These are phyloP conservation scores for Fragaria iinumae DNA, from an alignment of 306 rosid genomes.

Conservation along the genomic window DNA sequence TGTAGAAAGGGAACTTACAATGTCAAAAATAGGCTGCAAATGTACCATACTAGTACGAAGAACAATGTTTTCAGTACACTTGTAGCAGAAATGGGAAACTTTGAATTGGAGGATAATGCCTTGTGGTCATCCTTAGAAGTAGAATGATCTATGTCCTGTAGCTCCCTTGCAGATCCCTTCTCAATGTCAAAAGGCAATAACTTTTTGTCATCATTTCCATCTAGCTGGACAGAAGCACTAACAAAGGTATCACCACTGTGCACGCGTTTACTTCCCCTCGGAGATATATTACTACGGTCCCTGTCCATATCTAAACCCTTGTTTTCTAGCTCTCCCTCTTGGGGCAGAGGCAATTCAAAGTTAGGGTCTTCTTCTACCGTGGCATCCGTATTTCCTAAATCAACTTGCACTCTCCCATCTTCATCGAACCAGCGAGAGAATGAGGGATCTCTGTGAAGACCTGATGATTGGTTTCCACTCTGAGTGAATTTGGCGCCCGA, in stretches of 20 bases:
- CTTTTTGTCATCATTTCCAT: slow-evolving; percentile 48
- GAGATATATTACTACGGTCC: slow-evolving; percentile 33
- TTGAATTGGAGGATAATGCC: slow-evolving; percentile 26
- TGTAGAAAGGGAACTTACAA: slow-evolving; percentile 66
- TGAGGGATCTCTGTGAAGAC: slow-evolving; percentile 59
- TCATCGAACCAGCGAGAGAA: slow-evolving; percentile 74
- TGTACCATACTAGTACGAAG: slow-evolving; percentile 84
- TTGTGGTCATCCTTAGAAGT: slow-evolving; percentile 36
- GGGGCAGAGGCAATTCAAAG: slow-evolving; percentile 55
- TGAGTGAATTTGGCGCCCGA: slow-evolving; percentile 25
- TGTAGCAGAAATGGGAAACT: slow-evolving; percentile 43
- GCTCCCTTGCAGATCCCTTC: slow-evolving; percentile 40
- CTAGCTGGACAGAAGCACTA: slow-evolving; percentile 42
- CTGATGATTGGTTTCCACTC: slow-evolving; percentile 38
- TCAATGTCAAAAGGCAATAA: slow-evolving; percentile 69
- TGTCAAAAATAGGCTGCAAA: slow-evolving; percentile 89
- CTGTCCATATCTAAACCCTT: slow-evolving; percentile 38
- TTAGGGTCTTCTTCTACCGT: slow-evolving; percentile 50
- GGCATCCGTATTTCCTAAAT: slow-evolving; percentile 41
- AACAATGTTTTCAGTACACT: slow-evolving; percentile 77
- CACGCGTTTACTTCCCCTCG: slow-evolving; percentile 44
- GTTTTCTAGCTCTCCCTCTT: slow-evolving; percentile 41
- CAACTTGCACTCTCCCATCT: slow-evolving; percentile 41
- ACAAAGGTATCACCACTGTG: slow-evolving; percentile 45
- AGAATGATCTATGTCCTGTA: slow-evolving; percentile 31